phyloP scores from a whole-genome alignment of 495 filamentous ascomycete genomes.

The Saxispiralis lemnorum region DNA sequence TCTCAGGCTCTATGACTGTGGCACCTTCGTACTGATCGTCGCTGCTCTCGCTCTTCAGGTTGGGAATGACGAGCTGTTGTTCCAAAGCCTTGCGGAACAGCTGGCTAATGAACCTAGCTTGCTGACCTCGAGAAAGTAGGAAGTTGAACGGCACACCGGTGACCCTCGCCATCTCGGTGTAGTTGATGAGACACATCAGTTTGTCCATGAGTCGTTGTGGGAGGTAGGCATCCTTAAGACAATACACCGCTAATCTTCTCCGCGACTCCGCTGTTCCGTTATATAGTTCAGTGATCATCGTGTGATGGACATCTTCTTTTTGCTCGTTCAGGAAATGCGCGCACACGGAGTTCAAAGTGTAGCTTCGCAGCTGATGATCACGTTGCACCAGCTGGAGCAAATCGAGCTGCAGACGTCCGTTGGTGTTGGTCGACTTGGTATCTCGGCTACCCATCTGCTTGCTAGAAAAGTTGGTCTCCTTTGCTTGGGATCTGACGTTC shows the following conservation, averaged over 20 bases:
- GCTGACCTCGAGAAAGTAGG: constrained; percentile 78
- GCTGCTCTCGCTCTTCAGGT: constrained; percentile 39
- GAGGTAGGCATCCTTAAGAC: constrained; percentile 91
- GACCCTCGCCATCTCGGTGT: constrained; percentile 98
- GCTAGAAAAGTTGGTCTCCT: constrained; percentile 73
- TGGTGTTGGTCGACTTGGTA: constrained; percentile 82
- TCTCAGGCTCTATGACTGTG: constrained; percentile 87
- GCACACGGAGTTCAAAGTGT: constrained; percentile 92
- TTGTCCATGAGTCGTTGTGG: constrained; percentile 94
- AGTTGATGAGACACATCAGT: constrained; percentile 90
- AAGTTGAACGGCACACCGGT: constrained; percentile 97
- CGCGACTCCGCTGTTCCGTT: constrained; percentile 87
- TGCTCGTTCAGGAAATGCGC: constrained; percentile 95
- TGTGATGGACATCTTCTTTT: constrained; percentile 97
- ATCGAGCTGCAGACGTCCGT: constrained; percentile 84
- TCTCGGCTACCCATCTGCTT: constrained; percentile 98
- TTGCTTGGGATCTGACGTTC: constrained; percentile 44
- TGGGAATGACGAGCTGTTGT: constrained; percentile 83
- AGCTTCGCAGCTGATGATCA: constrained; percentile 87
- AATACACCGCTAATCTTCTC: constrained; percentile 83
- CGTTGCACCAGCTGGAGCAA: constrained; percentile 82
- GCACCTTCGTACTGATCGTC: constrained; percentile 93
- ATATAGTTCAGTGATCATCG: constrained; percentile 95
- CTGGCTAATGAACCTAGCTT: constrained; percentile 95
- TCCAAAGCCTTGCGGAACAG: constrained; percentile 88